These are phyloP conservation scores for Arabidopsis thaliana DNA, from an alignment of 345 rosid genomes.

Conservation along the genomic window DNA sequence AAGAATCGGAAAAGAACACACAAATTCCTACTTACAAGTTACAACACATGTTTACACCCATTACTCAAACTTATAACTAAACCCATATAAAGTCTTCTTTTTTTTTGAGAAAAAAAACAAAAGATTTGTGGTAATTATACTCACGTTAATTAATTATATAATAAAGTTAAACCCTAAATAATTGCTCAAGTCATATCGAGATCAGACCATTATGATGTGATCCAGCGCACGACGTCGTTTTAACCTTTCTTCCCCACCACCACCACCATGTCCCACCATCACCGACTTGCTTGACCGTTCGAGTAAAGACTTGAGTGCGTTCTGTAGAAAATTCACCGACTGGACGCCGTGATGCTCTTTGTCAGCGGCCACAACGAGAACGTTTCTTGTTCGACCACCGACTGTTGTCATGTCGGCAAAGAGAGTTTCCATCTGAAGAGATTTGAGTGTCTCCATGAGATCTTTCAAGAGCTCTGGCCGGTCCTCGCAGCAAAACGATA, in stretches of 20 bases:
- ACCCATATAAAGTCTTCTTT: slow-evolving; percentile 30
- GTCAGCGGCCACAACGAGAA: slow-evolving; percentile 69
- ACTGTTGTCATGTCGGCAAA: slow-evolving; percentile 81
- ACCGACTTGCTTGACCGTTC: slow-evolving; percentile 64
- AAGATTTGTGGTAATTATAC: slow-evolving; percentile 20
- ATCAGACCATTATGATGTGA: slow-evolving; percentile 55
- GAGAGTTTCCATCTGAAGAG: slow-evolving; percentile 73
- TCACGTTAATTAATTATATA: slow-evolving; percentile 17
- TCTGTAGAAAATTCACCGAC: slow-evolving; percentile 72
- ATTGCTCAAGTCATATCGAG: slow-evolving; percentile 32
- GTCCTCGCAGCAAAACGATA: slow-evolving; percentile 89
- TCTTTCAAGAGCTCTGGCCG: slow-evolving; percentile 77
- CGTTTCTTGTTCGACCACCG: slow-evolving; percentile 75
- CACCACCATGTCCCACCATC: slow-evolving; percentile 36
- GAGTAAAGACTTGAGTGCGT: slow-evolving; percentile 76
- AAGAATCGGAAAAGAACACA: neutral
- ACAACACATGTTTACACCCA: slow-evolving; percentile 24
- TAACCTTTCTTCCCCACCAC: slow-evolving; percentile 52
- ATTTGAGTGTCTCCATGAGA: slow-evolving; percentile 68
- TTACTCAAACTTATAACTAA: slow-evolving; percentile 14
- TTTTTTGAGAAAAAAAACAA: neutral
- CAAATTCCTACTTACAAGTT: neutral
- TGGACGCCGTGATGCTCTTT: slow-evolving; percentile 72
- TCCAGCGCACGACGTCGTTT: slow-evolving; percentile 80
- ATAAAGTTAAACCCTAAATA: slow-evolving; percentile 6